Evolutionary conservation across 441 rosid species (phyloP).

Genomic region (Dalechampia spathulata): DNA sequence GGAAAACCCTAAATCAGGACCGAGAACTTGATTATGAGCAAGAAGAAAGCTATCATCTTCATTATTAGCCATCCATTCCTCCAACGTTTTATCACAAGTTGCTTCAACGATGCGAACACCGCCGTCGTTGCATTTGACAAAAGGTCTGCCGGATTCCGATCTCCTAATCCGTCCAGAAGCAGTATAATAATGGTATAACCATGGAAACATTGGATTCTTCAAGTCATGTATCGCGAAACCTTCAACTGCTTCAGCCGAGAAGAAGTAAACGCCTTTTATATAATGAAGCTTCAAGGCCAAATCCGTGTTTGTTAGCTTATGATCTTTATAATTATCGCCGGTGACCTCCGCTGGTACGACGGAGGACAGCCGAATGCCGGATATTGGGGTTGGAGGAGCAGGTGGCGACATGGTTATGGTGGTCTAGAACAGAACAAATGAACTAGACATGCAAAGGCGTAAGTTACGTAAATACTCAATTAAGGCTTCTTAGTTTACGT

Average conservation of each 20-base stretch:
- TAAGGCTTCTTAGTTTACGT: no score
- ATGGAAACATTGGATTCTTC: slow-evolving; percentile 35
- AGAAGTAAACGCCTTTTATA: slow-evolving; percentile 50
- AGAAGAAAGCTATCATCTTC: slow-evolving; percentile 33
- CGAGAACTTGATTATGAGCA: slow-evolving; percentile 35
- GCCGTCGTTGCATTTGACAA: slow-evolving; percentile 63
- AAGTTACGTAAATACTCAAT: no score
- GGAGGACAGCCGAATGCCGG: slow-evolving; percentile 38
- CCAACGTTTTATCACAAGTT: slow-evolving; percentile 32
- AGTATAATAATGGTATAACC: slow-evolving; percentile 30
- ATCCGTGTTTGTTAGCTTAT: slow-evolving; percentile 38
- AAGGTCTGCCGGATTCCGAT: slow-evolving; percentile 29
- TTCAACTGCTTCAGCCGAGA: slow-evolving; percentile 22
- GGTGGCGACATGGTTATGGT: slow-evolving; percentile 4
- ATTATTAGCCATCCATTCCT: slow-evolving; percentile 35
- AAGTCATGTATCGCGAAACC: slow-evolving; percentile 30
- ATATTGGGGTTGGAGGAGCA: slow-evolving; percentile 13
- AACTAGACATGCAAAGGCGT: no score
- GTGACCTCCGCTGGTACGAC: slow-evolving; percentile 44
- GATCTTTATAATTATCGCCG: slow-evolving; percentile 29
- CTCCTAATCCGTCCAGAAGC: slow-evolving; percentile 46
- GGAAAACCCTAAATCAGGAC: slow-evolving; percentile 63
- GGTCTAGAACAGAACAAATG: no score
- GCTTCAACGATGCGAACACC: slow-evolving; percentile 64
- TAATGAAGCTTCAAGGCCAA: slow-evolving; percentile 71